phyloP scores from a whole-genome alignment of 2,329 filamentous ascomycete genomes.

The Ascochyta lentis region DNA sequence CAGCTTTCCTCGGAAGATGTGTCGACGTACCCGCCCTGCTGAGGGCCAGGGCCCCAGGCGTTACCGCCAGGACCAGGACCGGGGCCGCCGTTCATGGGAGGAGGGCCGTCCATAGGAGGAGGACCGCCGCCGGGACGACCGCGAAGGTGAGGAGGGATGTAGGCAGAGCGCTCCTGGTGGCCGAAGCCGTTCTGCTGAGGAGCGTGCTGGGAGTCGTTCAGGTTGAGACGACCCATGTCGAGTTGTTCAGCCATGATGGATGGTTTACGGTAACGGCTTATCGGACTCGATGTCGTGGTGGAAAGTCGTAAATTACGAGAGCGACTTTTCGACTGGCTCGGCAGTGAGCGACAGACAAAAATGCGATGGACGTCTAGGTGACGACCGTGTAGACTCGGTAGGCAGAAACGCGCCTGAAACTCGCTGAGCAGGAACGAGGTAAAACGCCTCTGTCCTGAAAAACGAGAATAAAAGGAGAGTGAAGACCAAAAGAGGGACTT shows the following conservation, averaged over 20 bases:
- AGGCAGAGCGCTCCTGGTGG: slow-evolving; percentile 69
- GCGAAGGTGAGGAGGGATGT: slow-evolving; percentile 87
- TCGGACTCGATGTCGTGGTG: slow-evolving; percentile 13
- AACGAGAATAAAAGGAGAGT: slow-evolving; percentile 50
- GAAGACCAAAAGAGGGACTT: slow-evolving; percentile 52
- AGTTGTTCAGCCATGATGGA: slow-evolving; percentile 64
- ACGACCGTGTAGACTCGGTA: slow-evolving; percentile 42
- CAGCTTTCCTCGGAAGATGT: background rate
- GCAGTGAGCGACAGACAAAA: slow-evolving; percentile 42
- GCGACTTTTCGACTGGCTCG: slow-evolving; percentile 36
- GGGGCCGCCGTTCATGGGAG: slow-evolving; percentile 61
- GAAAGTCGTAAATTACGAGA: slow-evolving; percentile 25
- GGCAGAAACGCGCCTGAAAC: slow-evolving; percentile 52
- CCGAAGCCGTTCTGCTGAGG: slow-evolving; percentile 54
- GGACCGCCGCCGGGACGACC: slow-evolving; percentile 43
- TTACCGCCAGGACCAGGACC: slow-evolving; percentile 61
- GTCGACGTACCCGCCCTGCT: slow-evolving; percentile 32
- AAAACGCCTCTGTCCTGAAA: slow-evolving; percentile 45
- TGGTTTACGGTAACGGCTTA: slow-evolving; percentile 14
- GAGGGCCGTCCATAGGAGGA: slow-evolving; percentile 50
- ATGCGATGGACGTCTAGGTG: slow-evolving; percentile 29
- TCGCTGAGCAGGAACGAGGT: slow-evolving; percentile 47
- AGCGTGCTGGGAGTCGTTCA: slow-evolving; percentile 71
- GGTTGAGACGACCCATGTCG: slow-evolving; percentile 77
- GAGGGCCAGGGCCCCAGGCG: slow-evolving; percentile 61